Conservation (phyloP, 768 basidiomycete species). For the Leccinum subtestaceum region DNA sequence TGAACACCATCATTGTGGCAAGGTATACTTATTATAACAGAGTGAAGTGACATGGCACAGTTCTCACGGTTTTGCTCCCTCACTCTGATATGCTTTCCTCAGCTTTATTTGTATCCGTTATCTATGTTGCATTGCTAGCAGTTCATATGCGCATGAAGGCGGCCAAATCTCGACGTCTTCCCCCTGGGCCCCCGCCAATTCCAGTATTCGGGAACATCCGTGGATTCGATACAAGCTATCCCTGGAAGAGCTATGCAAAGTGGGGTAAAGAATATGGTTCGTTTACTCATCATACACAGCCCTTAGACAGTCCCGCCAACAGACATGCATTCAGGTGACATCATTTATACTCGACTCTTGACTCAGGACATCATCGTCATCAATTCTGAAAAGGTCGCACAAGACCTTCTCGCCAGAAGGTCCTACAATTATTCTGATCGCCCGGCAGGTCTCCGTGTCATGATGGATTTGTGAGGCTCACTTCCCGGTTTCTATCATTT, state of each 20-base stretch:
- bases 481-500: neutral
- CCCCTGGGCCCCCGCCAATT: constrained; percentile 21
- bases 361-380: constrained; percentile 21
- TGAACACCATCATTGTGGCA: neutral
- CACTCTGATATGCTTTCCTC: constrained; percentile 2
- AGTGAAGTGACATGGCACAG: neutral
- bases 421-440: constrained; percentile 25
- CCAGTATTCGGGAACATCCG: constrained; percentile 23
- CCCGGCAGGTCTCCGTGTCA: constrained; percentile 13
- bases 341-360: constrained; percentile 14
- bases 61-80: neutral
- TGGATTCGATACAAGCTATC: constrained; percentile 16
- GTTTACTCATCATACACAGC: neutral
- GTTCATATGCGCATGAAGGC: constrained; percentile 10
- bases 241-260: constrained; percentile 22
- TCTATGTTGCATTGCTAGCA: constrained; percentile 11
- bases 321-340: constrained; percentile 11
- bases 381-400: constrained; percentile 25
- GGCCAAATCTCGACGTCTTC: constrained; percentile 10
- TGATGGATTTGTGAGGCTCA: constrained; percentile 20
- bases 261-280: constrained; percentile 23
- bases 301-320: neutral
- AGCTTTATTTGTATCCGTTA: neutral
- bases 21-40: neutral
- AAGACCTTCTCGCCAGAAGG: constrained; percentile 19